phyloP scores from a whole-genome alignment of 2,329 filamentous ascomycete genomes.

The Fusarium bulbicola region DNA sequence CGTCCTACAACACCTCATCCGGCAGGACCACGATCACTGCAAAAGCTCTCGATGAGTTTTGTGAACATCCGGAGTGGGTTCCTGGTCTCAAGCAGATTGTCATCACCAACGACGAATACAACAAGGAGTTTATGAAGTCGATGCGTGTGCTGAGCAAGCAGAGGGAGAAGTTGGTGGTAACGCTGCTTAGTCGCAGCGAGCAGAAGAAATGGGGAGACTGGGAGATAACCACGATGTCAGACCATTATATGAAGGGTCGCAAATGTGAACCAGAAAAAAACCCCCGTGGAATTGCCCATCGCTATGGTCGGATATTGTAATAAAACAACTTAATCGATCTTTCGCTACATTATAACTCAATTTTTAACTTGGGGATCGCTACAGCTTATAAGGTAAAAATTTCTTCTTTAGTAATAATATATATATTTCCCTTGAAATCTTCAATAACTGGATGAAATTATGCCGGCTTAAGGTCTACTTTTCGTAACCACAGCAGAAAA shows the following conservation, averaged over 20 bases:
- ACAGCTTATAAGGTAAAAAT: too few species aligned
- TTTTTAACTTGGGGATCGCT: too few species aligned
- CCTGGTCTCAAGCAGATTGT: slow-evolving; percentile 13
- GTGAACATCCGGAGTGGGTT: slow-evolving; percentile 9
- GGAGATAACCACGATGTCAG: not conserved
- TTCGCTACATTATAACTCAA: too few species aligned
- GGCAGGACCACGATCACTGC: not conserved
- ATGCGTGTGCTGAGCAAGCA: slow-evolving; percentile 17
- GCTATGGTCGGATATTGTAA: not conserved
- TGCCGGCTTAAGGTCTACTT: not conserved
- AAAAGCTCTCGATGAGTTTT: not conserved
- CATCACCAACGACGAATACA: not conserved
- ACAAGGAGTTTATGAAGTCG: slow-evolving; percentile 22
- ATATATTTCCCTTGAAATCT: not conserved
- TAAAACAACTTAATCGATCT: too few species aligned
- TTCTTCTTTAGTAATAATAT: too few species aligned
- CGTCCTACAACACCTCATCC: rapidly evolving
- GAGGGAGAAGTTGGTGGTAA: not conserved
- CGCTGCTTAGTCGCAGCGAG: not conserved
- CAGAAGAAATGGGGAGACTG: slow-evolving; percentile 26
- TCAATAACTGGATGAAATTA: not conserved
- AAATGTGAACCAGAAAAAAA: not conserved
- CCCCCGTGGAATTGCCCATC: not conserved
- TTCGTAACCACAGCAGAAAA: not conserved
- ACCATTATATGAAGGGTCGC: slow-evolving; percentile 16